Evolutionary conservation across 805 yeast genomes (phyloP).

Genomic region (Saitoella complicata): DNA sequence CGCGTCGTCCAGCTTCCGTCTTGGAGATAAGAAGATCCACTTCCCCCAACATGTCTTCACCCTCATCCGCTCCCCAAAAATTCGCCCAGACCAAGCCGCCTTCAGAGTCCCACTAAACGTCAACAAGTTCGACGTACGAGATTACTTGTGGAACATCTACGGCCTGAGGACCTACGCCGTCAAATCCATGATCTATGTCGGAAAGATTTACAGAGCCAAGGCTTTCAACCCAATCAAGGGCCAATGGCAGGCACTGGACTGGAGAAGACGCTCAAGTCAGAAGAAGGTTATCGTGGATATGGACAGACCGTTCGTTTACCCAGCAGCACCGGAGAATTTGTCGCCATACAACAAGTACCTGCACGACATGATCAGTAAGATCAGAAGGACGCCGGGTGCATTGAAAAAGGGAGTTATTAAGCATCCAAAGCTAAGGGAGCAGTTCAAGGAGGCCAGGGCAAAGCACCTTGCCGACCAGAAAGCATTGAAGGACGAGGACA

Average conservation of each 20-base stretch:
- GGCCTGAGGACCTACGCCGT: slow-evolving; percentile 80
- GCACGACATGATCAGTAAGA: no score
- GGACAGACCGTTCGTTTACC: slow-evolving; percentile 95
- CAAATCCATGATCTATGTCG: slow-evolving; percentile 22
- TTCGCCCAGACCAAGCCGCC: slow-evolving; percentile 90
- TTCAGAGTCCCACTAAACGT: slow-evolving; percentile 86
- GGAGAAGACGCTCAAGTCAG: slow-evolving; percentile 35
- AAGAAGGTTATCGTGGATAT: slow-evolving; percentile 96
- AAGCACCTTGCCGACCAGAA: no score
- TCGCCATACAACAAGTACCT: no score
- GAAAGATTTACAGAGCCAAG: background rate
- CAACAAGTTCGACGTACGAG: slow-evolving; percentile 87
- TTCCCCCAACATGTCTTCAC: slow-evolving; percentile 76
- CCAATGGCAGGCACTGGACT: slow-evolving; percentile 45
- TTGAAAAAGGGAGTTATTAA: no score
- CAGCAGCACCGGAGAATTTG: slow-evolving; percentile 32
- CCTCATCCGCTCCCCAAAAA: slow-evolving; percentile 34
- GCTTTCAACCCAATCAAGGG: background rate
- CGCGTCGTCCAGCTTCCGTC: no score
- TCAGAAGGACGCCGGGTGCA: no score
- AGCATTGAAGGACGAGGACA: no score
- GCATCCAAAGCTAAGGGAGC: no score
- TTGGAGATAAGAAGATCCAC: slow-evolving; percentile 54
- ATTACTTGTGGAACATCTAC: slow-evolving; percentile 77
- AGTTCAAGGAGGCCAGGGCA: no score